Evolutionary conservation across 2,329 filamentous ascomycete genomes (phyloP).

Genomic region (Alternaria alternata): DNA sequence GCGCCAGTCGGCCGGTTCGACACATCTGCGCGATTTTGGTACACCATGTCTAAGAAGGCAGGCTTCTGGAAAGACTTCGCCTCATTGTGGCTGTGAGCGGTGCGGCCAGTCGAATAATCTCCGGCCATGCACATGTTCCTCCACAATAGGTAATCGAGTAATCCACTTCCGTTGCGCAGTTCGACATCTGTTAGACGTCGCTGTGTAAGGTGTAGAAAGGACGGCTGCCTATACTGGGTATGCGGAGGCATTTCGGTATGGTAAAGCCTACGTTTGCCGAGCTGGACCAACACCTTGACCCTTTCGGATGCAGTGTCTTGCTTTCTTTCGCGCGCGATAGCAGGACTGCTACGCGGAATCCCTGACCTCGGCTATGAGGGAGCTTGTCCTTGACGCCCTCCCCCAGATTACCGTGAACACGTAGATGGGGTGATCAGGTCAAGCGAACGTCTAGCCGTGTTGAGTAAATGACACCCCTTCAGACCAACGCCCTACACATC

Average conservation of each 20-base stretch:
- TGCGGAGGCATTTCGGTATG: neutral
- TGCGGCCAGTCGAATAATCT: constrained; percentile 13
- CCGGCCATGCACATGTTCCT: constrained; percentile 1
- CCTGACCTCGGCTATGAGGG: constrained; percentile 15
- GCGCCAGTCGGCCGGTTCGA: constrained; percentile 19
- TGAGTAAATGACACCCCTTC: constrained; percentile 13
- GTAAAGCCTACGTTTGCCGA: constrained; percentile 22
- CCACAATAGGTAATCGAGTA: neutral
- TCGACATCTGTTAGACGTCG: neutral
- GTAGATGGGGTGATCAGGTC: constrained; percentile 8
- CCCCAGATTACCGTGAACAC: constrained; percentile 5
- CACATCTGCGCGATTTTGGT: constrained; percentile 17
- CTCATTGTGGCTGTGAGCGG: constrained; percentile 26
- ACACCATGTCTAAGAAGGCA: constrained; percentile 16
- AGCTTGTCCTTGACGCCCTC: constrained; percentile 10
- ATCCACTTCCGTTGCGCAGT: neutral
- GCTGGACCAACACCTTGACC: constrained; percentile 13
- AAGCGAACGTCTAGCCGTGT: constrained; percentile 11
- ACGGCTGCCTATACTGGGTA: neutral
- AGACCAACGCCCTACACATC: constrained; percentile 14
- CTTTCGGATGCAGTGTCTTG: neutral
- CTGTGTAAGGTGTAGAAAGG: neutral
- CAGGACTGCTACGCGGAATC: neutral
- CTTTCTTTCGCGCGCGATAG: neutral
- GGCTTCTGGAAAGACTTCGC: constrained; percentile 28